Percentiles rank a stretch among this genome's conserved stretches.
phyloP scores from a whole-genome alignment of 352 stramenopile genomes.

The Globisporangium irregulare region DNA sequence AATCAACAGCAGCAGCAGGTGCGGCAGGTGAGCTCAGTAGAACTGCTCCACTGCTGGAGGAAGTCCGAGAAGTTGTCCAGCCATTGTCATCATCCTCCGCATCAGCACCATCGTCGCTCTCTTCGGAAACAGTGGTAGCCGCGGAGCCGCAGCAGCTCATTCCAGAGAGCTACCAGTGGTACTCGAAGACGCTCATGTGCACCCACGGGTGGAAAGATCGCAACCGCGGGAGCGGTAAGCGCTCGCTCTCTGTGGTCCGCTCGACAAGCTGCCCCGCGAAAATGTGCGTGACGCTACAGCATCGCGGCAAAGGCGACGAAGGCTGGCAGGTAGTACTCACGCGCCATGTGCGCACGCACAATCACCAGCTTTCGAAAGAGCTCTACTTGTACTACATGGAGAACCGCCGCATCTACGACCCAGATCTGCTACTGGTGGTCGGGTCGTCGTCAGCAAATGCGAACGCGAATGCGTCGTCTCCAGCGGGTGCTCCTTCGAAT shows the following conservation, averaged over 20 bases:
- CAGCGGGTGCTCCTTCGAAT: background rate
- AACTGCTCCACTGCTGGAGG: background rate
- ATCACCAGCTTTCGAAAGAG: constrained; percentile 71
- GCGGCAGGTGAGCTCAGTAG: background rate
- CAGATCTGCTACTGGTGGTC: constrained; percentile 44
- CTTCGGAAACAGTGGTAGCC: background rate
- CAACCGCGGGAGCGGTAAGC: constrained; percentile 61
- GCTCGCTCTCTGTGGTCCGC: constrained; percentile 50
- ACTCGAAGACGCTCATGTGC: constrained; percentile 82
- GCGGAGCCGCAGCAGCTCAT: constrained; percentile 42
- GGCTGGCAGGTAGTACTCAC: constrained; percentile 76
- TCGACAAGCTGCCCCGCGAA: constrained; percentile 71
- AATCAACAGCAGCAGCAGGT: background rate
- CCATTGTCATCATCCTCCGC: background rate
- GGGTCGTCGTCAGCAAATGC: background rate
- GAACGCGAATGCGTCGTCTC: background rate
- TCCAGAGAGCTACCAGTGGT: constrained; percentile 62
- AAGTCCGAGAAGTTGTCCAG: background rate
- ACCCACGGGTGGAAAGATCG: constrained; percentile 79
- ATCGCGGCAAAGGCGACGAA: constrained; percentile 28
- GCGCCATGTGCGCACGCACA: constrained; percentile 68
- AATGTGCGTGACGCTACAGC: constrained; percentile 78
- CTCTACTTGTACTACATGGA: constrained; percentile 76
- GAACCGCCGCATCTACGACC: constrained; percentile 76
- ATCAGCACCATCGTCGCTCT: background rate